These are phyloP conservation scores for Chlorella sorokiniana DNA, from an alignment of 139 green algal genomes.

Conservation along the genomic window DNA sequence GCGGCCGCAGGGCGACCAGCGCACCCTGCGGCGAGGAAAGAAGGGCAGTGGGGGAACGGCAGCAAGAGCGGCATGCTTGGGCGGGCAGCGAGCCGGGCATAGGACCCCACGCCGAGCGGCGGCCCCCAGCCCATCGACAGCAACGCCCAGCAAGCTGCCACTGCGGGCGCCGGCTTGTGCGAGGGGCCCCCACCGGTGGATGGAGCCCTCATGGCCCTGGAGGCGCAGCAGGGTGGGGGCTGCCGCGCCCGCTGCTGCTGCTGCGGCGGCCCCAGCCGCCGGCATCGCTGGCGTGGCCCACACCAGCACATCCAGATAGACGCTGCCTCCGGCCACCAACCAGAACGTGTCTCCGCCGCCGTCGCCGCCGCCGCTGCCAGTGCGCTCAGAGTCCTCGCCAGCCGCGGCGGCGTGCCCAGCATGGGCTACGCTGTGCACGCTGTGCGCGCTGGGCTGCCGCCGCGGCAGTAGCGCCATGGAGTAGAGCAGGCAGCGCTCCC, in stretches of 20 bases:
- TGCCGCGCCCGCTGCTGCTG: not conserved
- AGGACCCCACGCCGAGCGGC: too few species aligned
- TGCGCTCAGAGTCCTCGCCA: not conserved
- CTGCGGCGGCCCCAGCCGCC: too few species aligned
- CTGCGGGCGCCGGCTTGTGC: too few species aligned
- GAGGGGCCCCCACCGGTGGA: slow-evolving; percentile 41
- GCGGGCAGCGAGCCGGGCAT: too few species aligned
- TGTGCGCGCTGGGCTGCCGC: too few species aligned
- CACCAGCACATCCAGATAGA: slow-evolving; percentile 55
- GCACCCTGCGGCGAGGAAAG: slow-evolving; percentile 37
- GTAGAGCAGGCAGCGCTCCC: slow-evolving; percentile 51
- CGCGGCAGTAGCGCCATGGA: slow-evolving; percentile 46
- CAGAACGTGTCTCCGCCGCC: slow-evolving; percentile 6
- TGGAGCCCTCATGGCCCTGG: slow-evolving; percentile 58
- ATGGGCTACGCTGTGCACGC: too few species aligned
- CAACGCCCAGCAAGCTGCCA: not conserved
- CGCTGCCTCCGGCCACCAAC: slow-evolving; percentile 48
- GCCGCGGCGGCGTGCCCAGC: not conserved
- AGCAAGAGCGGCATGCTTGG: too few species aligned
- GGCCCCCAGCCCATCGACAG: too few species aligned
- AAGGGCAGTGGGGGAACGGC: not conserved
- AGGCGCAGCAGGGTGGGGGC: slow-evolving; percentile 37
- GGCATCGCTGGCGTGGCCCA: slow-evolving; percentile 27
- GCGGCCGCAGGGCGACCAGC: slow-evolving; percentile 39
- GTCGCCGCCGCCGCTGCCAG: not conserved